These are phyloP conservation scores for Dryadomyces sulphureus DNA, from an alignment of 2,329 filamentous ascomycete genomes.

Conservation along the genomic window DNA sequence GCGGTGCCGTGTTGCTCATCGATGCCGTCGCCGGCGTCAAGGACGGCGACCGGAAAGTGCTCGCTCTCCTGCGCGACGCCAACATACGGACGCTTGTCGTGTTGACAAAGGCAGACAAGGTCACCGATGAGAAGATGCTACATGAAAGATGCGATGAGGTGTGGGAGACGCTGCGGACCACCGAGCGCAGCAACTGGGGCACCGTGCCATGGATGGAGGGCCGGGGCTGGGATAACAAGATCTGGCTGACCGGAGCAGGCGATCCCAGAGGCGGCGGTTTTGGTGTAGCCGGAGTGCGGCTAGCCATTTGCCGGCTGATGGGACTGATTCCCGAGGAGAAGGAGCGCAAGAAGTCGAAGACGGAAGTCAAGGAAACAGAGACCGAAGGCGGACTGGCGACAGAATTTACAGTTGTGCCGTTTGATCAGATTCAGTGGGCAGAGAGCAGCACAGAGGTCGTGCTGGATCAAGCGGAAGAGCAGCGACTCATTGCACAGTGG, in stretches of 20 bases:
- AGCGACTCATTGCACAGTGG: conserved; percentile 5
- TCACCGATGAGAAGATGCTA: conserved; percentile 9
- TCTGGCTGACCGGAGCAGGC: conserved; percentile 20
- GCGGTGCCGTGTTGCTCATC: conserved; percentile 37
- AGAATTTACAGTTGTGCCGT: conserved; percentile 15
- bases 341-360: background rate
- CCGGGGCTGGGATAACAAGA: conserved; percentile 18
- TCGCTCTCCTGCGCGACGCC: conserved; percentile 29
- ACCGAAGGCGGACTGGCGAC: background rate
- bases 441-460: conserved; percentile 1
- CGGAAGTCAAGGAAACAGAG: background rate
- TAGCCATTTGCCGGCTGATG: conserved; percentile 19
- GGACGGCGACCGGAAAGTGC: conserved; percentile 29
- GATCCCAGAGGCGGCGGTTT: conserved; percentile 16
- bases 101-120: conserved; percentile 43
- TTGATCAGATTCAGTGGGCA: conserved; percentile 18
- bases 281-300: conserved; percentile 18
- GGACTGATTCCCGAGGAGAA: conserved; percentile 14
- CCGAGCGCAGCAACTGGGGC: conserved; percentile 10
- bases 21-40: conserved; percentile 38
- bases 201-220: conserved; percentile 13
- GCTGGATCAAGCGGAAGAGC: conserved; percentile 8
- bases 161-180: conserved; percentile 16
- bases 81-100: conserved; percentile 32
- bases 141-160: conserved; percentile 14